Evolutionary conservation across 148 eudicot genomes (phyloP).

Genomic region (Polygonum maritimum): DNA sequence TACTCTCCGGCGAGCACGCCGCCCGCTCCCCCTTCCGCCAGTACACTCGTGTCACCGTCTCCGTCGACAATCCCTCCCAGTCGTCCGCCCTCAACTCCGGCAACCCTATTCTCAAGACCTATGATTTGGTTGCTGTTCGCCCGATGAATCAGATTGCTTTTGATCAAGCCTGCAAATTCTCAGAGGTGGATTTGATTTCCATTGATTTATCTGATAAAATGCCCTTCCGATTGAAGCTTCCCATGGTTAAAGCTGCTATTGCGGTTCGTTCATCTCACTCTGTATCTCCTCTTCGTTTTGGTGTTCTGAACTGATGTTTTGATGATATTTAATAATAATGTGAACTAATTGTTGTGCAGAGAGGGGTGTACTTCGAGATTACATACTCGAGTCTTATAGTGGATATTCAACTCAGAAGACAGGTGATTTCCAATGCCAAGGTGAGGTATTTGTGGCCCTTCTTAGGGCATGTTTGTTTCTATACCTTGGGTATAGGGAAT

Average conservation of each 20-base stretch:
- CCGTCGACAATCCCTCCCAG: constrained; percentile 43
- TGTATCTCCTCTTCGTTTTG: background rate
- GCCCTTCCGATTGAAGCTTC: constrained; percentile 75
- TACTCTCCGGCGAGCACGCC: constrained; percentile 29
- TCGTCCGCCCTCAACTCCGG: constrained; percentile 64
- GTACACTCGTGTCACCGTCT: constrained; percentile 65
- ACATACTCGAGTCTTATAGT: constrained; percentile 54
- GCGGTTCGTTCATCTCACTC: constrained; percentile 34
- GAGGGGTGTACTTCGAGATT: constrained; percentile 80
- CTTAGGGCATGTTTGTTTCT: too few species aligned
- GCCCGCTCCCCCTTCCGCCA: constrained; percentile 47
- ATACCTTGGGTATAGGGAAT: too few species aligned
- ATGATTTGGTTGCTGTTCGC: constrained; percentile 71
- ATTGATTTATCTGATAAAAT: constrained; percentile 78
- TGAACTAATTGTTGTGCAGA: constrained; percentile 37
- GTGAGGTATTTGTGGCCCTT: constrained; percentile 22
- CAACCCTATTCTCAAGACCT: constrained; percentile 62
- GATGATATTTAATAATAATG: background rate
- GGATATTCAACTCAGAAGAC: constrained; percentile 60
- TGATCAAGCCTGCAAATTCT: constrained; percentile 56
- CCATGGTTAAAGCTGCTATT: constrained; percentile 65
- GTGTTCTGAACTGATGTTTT: constrained; percentile 5
- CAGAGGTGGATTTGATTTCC: constrained; percentile 76
- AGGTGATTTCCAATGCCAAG: constrained; percentile 70
- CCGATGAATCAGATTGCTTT: constrained; percentile 70